Conservation (phyloP, 2,329 filamentous ascomycete species). For the Passalora sequoiae region DNA sequence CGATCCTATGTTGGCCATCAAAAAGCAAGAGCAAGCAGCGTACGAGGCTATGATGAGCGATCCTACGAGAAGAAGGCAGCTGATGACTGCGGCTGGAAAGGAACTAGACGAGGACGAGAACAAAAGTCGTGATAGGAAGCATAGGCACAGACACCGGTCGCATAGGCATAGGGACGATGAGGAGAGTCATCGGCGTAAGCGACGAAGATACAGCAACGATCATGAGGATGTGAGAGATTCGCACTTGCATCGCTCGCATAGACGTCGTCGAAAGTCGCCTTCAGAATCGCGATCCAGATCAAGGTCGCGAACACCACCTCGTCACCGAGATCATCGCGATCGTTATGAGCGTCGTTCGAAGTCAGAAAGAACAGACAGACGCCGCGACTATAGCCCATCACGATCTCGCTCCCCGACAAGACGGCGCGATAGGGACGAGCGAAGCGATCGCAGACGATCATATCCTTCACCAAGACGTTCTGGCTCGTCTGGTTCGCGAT, state of each 20-base stretch:
- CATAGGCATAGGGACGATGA: conserved; percentile 21
- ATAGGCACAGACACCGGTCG: conserved; percentile 27
- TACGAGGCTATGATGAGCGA: conserved; percentile 68
- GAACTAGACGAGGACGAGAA: conserved; percentile 27
- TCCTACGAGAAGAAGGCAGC: conserved; percentile 60
- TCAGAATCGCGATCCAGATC: conserved; percentile 21
- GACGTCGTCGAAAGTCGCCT: conserved; percentile 24
- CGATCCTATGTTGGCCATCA: conserved; percentile 88
- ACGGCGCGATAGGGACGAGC: conserved; percentile 32
- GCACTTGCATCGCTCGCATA: conserved; percentile 29
- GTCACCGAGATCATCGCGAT: conserved; percentile 19
- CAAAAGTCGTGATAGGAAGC: conserved; percentile 26
- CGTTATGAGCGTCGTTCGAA: conserved; percentile 20
- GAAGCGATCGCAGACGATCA: conserved; percentile 28
- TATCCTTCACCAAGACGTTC: conserved; percentile 34
- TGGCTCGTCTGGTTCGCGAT: conserved; percentile 34
- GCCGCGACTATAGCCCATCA: conserved; percentile 25
- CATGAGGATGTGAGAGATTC: conserved; percentile 30
- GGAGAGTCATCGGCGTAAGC: conserved; percentile 31
- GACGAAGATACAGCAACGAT: conserved; percentile 32
- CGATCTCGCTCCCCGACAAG: conserved; percentile 39
- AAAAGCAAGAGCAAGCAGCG: conserved; percentile 65
- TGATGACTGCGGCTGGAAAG: conserved; percentile 51
- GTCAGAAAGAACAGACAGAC: conserved; percentile 24
- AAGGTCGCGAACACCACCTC: conserved; percentile 23